Evolutionary conservation across 805 yeast species (phyloP).

Genomic region (Teunomyces gatunensis): DNA sequence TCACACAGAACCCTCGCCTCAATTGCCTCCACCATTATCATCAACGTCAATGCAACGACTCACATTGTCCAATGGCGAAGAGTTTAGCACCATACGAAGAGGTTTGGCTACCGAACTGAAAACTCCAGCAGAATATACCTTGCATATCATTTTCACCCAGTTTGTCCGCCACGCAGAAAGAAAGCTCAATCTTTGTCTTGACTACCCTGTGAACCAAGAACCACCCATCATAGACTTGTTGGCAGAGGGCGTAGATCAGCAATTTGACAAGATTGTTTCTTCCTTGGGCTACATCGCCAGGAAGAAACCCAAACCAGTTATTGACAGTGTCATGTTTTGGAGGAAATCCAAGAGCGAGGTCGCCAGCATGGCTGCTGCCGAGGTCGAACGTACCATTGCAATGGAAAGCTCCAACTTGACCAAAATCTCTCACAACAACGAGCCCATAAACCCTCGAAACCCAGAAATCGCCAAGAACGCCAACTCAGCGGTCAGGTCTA

Average conservation of each 20-base stretch:
- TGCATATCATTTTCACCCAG: constrained; percentile 92
- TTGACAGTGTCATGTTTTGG: constrained; percentile 99
- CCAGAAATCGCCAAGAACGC: constrained; percentile 15
- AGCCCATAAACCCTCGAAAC: constrained; percentile 8
- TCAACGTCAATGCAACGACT: constrained; percentile 22
- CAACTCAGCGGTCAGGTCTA: constrained; percentile 19
- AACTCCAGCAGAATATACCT: constrained; percentile 83
- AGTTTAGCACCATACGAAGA: constrained; percentile 29
- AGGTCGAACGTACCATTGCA: constrained; percentile 32
- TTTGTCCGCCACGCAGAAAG: constrained; percentile 92
- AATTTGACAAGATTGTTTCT: constrained; percentile 79
- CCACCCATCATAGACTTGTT: constrained; percentile 77
- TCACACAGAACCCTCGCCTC: constrained; percentile 33
- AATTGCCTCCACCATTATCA: constrained; percentile 32
- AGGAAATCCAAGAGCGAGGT: constrained; percentile 88
- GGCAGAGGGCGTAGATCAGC: constrained; percentile 82
- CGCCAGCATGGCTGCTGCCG: constrained; percentile 48
- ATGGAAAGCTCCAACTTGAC: constrained; percentile 53
- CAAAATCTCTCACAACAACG: constrained; percentile 17
- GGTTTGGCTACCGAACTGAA: constrained; percentile 55
- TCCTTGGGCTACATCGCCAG: constrained; percentile 90
- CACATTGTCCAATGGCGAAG: constrained; percentile 33
- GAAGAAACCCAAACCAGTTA: constrained; percentile 88
- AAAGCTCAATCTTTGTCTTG: constrained; percentile 71
- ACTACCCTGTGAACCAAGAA: constrained; percentile 62